Evolutionary conservation across 2,329 filamentous ascomycete species (phyloP), one percentile per base, ranked within the genome.

Genomic region (Talaromyces sp.): DNA sequence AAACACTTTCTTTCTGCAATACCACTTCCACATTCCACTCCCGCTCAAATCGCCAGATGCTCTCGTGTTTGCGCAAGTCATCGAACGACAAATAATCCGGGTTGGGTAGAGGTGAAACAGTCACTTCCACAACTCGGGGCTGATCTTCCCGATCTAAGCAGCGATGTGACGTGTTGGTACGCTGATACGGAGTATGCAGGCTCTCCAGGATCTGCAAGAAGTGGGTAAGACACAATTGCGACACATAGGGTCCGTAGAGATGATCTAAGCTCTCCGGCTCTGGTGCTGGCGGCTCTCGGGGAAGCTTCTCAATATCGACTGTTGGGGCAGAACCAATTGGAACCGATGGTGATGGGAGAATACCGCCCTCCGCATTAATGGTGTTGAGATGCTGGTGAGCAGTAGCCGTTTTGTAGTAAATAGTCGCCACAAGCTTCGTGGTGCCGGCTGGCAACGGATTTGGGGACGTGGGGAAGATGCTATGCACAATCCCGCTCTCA

Each of bases 21-120:
- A 91, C 86, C 14, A 94, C 89, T 77, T 96, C 91, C 47, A 95
- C 89, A 72, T 93, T 93, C 91, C 92, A 96, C 76, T 94, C 90
- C 68, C 88, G 86, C 83, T 96, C 92, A 72, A 96, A 96, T 19
- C 88, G 85, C 81, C 91, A 92, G 66, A 96, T 88, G 66, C 88
- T 86, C 79, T 94, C 91, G 75, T 96, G 89, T 73, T 90, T 90
- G 68, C 91, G 86, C 70, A 96, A 80, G 69, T 93, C 90, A 2
- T 83, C 80, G 19, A 94, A 81, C 3, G 81, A 78, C 8, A 84
- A 73, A 59, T 82, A 82, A 13, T 80, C 73, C 1, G 81, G 78
- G 58, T 82, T 79, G 16, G 79, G 80, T 3, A 83, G 79, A 0
- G 84, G 79, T 3, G 81, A 80, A 69, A 85, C 82, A 1, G 78